phyloP scores from a whole-genome alignment of 2,329 filamentous ascomycete genomes.

The Exophiala lecanii-corni region DNA sequence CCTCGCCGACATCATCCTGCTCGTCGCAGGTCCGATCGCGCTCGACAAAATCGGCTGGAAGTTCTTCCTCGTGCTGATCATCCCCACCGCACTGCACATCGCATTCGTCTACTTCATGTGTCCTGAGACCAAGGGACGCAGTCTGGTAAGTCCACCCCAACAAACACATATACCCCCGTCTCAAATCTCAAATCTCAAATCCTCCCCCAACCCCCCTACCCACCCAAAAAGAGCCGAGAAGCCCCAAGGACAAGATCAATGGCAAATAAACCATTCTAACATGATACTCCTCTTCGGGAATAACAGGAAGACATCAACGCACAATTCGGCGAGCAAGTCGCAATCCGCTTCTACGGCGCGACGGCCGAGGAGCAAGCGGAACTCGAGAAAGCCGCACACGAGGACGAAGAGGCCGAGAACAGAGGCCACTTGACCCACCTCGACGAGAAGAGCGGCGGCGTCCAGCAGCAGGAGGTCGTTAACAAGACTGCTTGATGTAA shows the following conservation, averaged over 20 bases:
- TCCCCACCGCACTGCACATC: slow-evolving; percentile 32
- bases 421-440: neutral
- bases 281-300: too few relatives aligned
- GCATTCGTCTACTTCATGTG: slow-evolving; percentile 33
- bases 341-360: slow-evolving; percentile 27
- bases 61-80: slow-evolving; percentile 37
- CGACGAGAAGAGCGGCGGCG: slow-evolving; percentile 6
- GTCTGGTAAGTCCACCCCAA: slow-evolving; percentile 19
- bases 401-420: slow-evolving; percentile 13
- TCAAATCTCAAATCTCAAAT: too few relatives aligned
- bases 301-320: slow-evolving; percentile 33
- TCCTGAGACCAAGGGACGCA: slow-evolving; percentile 35
- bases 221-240: too few relatives aligned
- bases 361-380: slow-evolving; percentile 29
- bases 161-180: neutral
- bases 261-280: neutral
- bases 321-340: slow-evolving; percentile 34
- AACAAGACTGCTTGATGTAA: slow-evolving; percentile 1
- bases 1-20: slow-evolving; percentile 34
- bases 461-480: slow-evolving; percentile 7
- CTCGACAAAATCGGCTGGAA: slow-evolving; percentile 33
- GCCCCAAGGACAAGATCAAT: too few relatives aligned
- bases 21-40: slow-evolving; percentile 33
- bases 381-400: slow-evolving; percentile 21
- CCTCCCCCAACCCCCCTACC: too few relatives aligned